Conservation (phyloP, 352 stramenopile genomes). For the Globisporangium carolinianum region DNA sequence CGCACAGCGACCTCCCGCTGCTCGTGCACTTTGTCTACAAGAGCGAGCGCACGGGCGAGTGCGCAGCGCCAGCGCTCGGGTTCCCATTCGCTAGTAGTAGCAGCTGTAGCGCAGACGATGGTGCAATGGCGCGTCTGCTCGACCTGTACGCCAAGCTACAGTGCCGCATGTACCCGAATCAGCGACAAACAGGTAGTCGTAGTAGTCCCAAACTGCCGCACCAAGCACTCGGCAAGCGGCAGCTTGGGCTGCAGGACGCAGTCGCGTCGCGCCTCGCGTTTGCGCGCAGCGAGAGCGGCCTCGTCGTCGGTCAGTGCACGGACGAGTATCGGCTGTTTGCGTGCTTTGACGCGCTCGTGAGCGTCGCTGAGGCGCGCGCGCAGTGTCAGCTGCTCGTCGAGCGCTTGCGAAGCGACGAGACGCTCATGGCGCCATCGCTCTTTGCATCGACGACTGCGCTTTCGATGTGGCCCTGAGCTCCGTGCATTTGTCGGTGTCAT, state of each 20-base stretch:
- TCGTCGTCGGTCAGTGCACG: conserved; percentile 46
- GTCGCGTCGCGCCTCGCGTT: conserved; percentile 42
- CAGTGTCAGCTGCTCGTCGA: conserved; percentile 52
- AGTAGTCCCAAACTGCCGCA: too few relatives aligned
- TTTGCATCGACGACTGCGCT: conserved; percentile 3
- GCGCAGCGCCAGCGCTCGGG: conserved; percentile 25
- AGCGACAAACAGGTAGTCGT: conserved; percentile 11
- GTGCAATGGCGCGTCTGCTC: conserved; percentile 26
- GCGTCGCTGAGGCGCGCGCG: conserved; percentile 35
- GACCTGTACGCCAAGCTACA: conserved; percentile 55
- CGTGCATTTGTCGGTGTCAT: too few relatives aligned
- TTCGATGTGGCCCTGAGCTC: conserved; percentile 8
- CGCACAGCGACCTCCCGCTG: conserved; percentile 45
- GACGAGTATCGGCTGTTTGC: conserved; percentile 49
- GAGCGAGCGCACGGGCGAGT: conserved; percentile 60
- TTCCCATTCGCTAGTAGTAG: conserved; percentile 33
- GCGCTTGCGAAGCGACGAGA: conserved; percentile 41
- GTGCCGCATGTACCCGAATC: conserved; percentile 34
- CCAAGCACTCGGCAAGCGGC: conserved; percentile 48
- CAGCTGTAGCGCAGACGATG: conserved; percentile 15
- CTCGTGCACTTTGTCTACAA: conserved; percentile 68
- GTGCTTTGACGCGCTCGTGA: conserved; percentile 46
- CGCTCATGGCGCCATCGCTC: conserved; percentile 31
- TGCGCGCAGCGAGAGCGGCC: conserved; percentile 31
- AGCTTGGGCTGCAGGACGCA: conserved; percentile 18